A percentile compares a stretch with the other conserved stretches of the same genome.
Evolutionary conservation across 345 rosid genomes (phyloP).

Genomic region (Tarenaya hassleriana): DNA sequence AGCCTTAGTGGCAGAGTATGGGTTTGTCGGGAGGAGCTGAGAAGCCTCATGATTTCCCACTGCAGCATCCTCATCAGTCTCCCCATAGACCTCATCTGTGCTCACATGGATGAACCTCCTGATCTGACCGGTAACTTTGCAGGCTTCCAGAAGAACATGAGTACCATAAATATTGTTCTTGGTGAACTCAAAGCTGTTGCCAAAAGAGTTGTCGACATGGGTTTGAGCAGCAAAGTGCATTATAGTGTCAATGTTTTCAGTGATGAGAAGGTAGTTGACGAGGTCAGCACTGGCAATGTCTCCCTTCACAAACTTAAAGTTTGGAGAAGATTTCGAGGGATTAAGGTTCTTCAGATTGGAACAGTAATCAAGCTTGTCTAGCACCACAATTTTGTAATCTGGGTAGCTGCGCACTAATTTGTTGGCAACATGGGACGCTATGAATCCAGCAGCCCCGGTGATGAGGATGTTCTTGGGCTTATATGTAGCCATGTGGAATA

Average conservation of each 20-base stretch:
- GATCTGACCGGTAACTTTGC: conserved; percentile 90
- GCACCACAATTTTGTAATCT: conserved; percentile 79
- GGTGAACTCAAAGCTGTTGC: conserved; percentile 90
- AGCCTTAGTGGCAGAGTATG: conserved; percentile 83
- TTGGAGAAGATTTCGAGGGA: conserved; percentile 61
- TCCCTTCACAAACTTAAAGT: conserved; percentile 80
- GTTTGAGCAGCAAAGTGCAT: conserved; percentile 96
- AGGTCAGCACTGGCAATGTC: conserved; percentile 87
- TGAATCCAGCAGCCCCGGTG: conserved; percentile 84
- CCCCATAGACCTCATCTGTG: conserved; percentile 91
- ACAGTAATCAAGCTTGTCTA: conserved; percentile 90
- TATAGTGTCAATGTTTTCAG: conserved; percentile 79
- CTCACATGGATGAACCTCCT: conserved; percentile 88
- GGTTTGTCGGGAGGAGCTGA: conserved; percentile 84
- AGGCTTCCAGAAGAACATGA: conserved; percentile 78
- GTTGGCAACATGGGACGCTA: conserved; percentile 77
- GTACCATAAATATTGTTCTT: conserved; percentile 85
- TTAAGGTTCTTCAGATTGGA: conserved; percentile 68
- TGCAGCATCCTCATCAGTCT: conserved; percentile 87
- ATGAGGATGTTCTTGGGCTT: conserved; percentile 78
- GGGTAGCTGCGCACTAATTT: conserved; percentile 67
- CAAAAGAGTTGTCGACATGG: conserved; percentile 82
- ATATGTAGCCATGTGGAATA: conserved; percentile 39
- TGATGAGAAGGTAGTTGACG: conserved; percentile 85
- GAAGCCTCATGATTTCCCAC: conserved; percentile 89